Base-by-base conservation (phyloP, 208 protist genomes). In the Crithidia brevicula region DNA sequence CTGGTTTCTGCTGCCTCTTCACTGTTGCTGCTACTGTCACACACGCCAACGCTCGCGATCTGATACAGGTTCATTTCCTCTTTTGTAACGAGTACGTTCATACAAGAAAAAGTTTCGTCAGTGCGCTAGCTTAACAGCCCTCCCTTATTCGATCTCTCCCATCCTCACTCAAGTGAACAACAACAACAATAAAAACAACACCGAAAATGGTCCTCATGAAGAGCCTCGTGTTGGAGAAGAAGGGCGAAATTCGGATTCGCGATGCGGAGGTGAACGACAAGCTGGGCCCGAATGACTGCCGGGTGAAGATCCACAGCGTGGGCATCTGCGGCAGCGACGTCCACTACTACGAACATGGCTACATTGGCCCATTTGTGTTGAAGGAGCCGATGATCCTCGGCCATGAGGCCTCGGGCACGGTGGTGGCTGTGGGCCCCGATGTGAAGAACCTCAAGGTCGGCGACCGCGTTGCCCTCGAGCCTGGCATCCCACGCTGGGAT, bases 311-410 rank as follows among this genome's bases (percentile, higher is more conserved):
- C 30, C 77, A 91, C 67, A 83, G 64, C 31, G 74, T 89, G 15
- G 84, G 83, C 52, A 87, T 93, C 58, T 91, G 84, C 61, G 87
- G 81, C 42, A 90, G 81, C 49, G 87, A 93, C 45, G 79, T 87
- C 16, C 81, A 91, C 65, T 91, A 85, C 74, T 84, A 81, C 69
- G 78, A 88, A 51, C 38, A 89, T 69, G 83, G 87, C 40, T 38
- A 59, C 42, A 91, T 91, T 56, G 78, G 87, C 1, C 50, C 74
- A 10, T 93, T 85, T 46, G 58, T 85, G 15, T 68, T 89, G 22
- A 63, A 74, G 54, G 71, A 78, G 72, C 78, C 77, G 34, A 88
- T 93, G 81, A 77, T 93, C 27, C 76, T 91, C 27, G 84, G 87
- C 22, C 80, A 93, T 70, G 85, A 93, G 64, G 74, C 81, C 8